phyloP scores from a whole-genome alignment of 1,284 basidiomycete species.

The Abortiporus biennis region DNA sequence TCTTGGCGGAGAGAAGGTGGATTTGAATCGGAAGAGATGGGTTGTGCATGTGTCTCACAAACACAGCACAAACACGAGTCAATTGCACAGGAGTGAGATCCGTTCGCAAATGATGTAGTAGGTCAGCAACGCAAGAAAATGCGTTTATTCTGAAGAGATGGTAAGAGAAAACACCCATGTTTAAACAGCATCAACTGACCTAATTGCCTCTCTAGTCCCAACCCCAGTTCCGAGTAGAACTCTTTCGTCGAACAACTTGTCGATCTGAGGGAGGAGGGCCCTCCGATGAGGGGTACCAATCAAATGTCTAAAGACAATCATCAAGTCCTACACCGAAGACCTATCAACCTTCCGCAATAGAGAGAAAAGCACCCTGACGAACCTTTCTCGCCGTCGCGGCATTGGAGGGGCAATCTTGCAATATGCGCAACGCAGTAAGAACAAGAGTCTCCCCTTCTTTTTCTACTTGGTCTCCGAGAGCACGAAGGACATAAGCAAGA shows the following conservation, averaged over 20 bases:
- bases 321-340: slow-evolving; percentile 75
- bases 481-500: slow-evolving; percentile 86
- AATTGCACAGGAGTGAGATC: slow-evolving; percentile 83
- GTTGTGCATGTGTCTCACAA: slow-evolving; percentile 89
- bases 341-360: neutral
- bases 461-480: slow-evolving; percentile 63
- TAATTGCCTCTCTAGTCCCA: slow-evolving; percentile 77
- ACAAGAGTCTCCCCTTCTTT: slow-evolving; percentile 82
- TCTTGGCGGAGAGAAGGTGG: slow-evolving; percentile 91
- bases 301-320: slow-evolving; percentile 91
- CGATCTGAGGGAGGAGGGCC: slow-evolving; percentile 80
- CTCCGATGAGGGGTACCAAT: slow-evolving; percentile 78
- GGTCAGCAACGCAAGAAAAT: slow-evolving; percentile 88
- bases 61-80: slow-evolving; percentile 77
- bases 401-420: slow-evolving; percentile 92
- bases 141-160: slow-evolving; percentile 57
- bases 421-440: slow-evolving; percentile 75
- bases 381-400: slow-evolving; percentile 81
- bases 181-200: slow-evolving; percentile 34
- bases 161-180: neutral
- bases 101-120: slow-evolving; percentile 87
- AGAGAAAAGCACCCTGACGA: slow-evolving; percentile 8
- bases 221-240: slow-evolving; percentile 87
- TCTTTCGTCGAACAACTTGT: slow-evolving; percentile 88
- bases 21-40: slow-evolving; percentile 77